Evolutionary conservation across 495 filamentous ascomycete species (phyloP), one percentile per base, ranked within the genome.

Genomic region (Penicillium antarcticum): DNA sequence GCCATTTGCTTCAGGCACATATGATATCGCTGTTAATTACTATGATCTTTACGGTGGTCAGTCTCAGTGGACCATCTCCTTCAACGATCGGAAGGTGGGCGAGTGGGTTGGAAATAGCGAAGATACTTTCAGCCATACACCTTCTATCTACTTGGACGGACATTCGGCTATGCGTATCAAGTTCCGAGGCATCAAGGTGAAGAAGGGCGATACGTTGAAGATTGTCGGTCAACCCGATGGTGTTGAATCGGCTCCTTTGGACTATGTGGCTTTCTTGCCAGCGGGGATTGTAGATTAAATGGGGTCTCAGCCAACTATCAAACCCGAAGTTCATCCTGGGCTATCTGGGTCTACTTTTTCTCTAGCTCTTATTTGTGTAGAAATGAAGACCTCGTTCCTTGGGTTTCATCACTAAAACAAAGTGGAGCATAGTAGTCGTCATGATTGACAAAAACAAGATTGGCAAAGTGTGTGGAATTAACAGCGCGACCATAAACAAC

Each of bases 1-100:
- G 11, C 40, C 63, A 3, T 77, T 77, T 45, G 46, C 70, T 2
- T 67, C 71, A 0, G 84, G 85, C 0, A 75, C 56, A 23, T 88
- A 87, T 48, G 77, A 86, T 55, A 21, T 89, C 5, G 83, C 78
- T 0, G 74, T 89, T 7, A 83, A 83, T 46, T 88, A 88, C 60
- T 88, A 77, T 55, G 86, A 89, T 56, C 52, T 82, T 21, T 70
- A 73, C 23, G 75, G 77, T 5, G 85, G 84, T 1, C 65, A 67
- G 39, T 70, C 82, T 11, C 61, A 69, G 42, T 88, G 76, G 61
- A 65, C 75, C 49, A 41, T 83, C 3, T 80, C 64, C 46, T 45
- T 87, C 21, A 82, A 83, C 53, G 67, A 77, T 44, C 58, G 64
- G 16, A 58, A 62, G 12, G 48, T 87, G 13, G 80, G 83, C 1